Conservation (phyloP, 2,329 filamentous ascomycete genomes). For the Malbranchea zuffiana region DNA sequence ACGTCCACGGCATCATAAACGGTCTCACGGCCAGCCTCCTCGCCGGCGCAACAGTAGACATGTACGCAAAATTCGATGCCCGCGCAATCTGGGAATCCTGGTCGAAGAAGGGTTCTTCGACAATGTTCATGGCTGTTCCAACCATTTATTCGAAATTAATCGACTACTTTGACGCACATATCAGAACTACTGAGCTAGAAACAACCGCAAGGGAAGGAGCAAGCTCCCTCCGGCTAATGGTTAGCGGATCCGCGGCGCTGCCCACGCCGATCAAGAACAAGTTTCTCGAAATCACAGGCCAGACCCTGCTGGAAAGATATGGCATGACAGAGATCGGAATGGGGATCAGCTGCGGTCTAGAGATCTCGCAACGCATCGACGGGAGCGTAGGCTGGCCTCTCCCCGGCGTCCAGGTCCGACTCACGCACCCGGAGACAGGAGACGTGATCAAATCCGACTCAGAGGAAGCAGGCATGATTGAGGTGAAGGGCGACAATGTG, state of each 20-base stretch:
- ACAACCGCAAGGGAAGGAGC: conserved; percentile 24
- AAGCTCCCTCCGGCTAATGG: conserved; percentile 27
- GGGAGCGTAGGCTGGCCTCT: conserved; percentile 41
- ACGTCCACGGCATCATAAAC: conserved; percentile 42
- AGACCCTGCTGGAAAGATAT: conserved; percentile 39
- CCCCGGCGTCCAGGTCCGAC: conserved; percentile 37
- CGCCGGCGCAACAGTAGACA: conserved; percentile 39
- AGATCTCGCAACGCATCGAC: conserved; percentile 32
- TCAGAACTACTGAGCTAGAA: conserved; percentile 28
- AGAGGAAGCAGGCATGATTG: conserved; percentile 35
- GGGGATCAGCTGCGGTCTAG: conserved; percentile 36
- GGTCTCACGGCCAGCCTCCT: conserved; percentile 39
- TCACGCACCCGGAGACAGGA: conserved; percentile 34
- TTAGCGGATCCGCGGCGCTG: conserved; percentile 36
- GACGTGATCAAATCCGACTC: conserved; percentile 19
- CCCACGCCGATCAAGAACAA: conserved; percentile 33
- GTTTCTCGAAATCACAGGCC: conserved; percentile 32
- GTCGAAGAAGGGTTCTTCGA: conserved; percentile 30
- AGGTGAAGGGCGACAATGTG: conserved; percentile 33
- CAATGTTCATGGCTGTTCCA: conserved; percentile 43
- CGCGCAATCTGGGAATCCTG: conserved; percentile 39
- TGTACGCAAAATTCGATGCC: conserved; percentile 37
- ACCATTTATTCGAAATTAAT: conserved; percentile 42
- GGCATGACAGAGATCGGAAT: conserved; percentile 44
- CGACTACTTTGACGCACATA: conserved; percentile 34